Percentiles rank a stretch among this genome's conserved stretches.
phyloP scores from a whole-genome alignment of 306 rosid genomes.

The Gastrolobium bilobum region DNA sequence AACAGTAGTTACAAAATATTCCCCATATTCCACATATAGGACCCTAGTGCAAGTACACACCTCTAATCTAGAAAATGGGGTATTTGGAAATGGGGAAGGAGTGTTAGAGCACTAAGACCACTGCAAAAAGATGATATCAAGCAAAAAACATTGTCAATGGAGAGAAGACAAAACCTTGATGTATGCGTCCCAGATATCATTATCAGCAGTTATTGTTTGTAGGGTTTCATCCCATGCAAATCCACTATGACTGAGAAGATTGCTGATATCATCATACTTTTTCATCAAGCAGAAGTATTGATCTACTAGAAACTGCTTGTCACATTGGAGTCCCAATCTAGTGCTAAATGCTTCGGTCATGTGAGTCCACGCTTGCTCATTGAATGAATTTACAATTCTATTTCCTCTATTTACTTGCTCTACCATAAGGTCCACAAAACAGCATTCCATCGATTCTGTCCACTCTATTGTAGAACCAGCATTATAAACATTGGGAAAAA shows the following conservation, averaged over 20 bases:
- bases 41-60: neutral
- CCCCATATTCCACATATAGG: neutral
- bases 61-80: slow-evolving; percentile 17
- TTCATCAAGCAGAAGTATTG: slow-evolving; percentile 69
- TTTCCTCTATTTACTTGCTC: slow-evolving; percentile 66
- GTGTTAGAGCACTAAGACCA: slow-evolving; percentile 14
- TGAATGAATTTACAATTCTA: slow-evolving; percentile 54
- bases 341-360: slow-evolving; percentile 57
- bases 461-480: slow-evolving; percentile 57
- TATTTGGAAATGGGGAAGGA: neutral
- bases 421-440: slow-evolving; percentile 68
- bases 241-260: slow-evolving; percentile 62
- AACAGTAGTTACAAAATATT: neutral
- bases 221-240: slow-evolving; percentile 75
- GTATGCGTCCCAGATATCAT: slow-evolving; percentile 72
- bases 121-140: slow-evolving; percentile 15
- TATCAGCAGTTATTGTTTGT: slow-evolving; percentile 63
- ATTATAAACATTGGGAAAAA: slow-evolving; percentile 32
- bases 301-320: slow-evolving; percentile 60
- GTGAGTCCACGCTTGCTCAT: slow-evolving; percentile 70
- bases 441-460: slow-evolving; percentile 63
- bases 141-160: slow-evolving; percentile 14
- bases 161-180: slow-evolving; percentile 61
- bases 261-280: slow-evolving; percentile 57
- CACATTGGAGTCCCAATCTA: slow-evolving; percentile 60